Conservation (phyloP, 2,329 filamentous ascomycete species). For the Reticulascus tulasneorum region DNA sequence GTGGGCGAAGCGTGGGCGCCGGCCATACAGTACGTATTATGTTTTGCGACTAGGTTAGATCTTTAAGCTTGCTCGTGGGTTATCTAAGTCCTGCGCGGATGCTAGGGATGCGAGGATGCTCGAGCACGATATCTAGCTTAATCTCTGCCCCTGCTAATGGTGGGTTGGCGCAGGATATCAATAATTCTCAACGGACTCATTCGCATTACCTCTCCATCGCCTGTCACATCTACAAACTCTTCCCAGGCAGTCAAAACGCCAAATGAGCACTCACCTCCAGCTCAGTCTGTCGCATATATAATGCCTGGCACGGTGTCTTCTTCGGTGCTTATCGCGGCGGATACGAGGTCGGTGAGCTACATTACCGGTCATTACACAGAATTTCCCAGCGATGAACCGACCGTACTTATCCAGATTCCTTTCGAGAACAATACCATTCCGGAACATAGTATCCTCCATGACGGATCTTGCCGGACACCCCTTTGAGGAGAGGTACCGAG, state of each 20-base stretch:
- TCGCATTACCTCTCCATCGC: constrained; percentile 24
- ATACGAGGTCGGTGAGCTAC: constrained; percentile 21
- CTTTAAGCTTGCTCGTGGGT: not conserved
- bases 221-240: constrained; percentile 13
- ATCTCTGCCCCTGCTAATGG: not conserved
- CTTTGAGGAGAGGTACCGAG: too few relatives aligned
- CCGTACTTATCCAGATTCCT: constrained; percentile 26
- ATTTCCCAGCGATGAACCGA: constrained; percentile 28
- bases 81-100: too few relatives aligned
- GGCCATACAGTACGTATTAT: constrained; percentile 21
- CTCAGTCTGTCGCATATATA: constrained; percentile 20
- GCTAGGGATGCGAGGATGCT: not conserved
- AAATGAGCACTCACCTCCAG: constrained; percentile 1
- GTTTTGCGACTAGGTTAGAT: not conserved
- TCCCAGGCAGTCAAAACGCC: constrained; percentile 6
- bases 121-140: not conserved
- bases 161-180: constrained; percentile 17
- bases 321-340: constrained; percentile 26
- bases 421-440: constrained; percentile 21
- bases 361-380: constrained; percentile 27
- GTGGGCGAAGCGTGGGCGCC: constrained; percentile 30
- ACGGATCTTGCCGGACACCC: constrained; percentile 27
- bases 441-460: constrained; percentile 23
- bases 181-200: constrained; percentile 28
- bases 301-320: constrained; percentile 25